phyloP scores from a whole-genome alignment of 202 grass and related monocot genomes.

The Setaria viridis region DNA sequence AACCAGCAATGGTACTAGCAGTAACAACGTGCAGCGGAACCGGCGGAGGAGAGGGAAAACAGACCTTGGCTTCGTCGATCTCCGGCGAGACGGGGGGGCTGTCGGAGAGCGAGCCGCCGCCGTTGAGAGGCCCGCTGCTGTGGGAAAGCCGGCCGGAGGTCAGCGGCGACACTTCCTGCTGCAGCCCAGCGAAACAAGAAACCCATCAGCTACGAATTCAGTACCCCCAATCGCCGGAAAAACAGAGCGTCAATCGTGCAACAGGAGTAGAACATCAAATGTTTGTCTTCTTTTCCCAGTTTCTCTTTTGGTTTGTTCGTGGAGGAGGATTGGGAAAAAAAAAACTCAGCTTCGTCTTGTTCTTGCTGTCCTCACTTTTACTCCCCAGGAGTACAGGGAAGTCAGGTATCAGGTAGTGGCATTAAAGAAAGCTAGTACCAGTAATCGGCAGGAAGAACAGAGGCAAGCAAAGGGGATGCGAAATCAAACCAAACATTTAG shows the following conservation, averaged over 20 bases:
- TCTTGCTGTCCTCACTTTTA: slow-evolving; percentile 44
- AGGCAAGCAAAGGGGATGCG: background rate
- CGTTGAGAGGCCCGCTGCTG: slow-evolving; percentile 95
- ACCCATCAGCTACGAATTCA: slow-evolving; percentile 11
- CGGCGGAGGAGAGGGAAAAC: slow-evolving; percentile 1
- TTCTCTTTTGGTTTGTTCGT: background rate
- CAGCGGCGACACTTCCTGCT: slow-evolving; percentile 85
- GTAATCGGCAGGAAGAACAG: background rate
- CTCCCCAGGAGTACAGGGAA: slow-evolving; percentile 35
- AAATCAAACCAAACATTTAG: slow-evolving; percentile 39
- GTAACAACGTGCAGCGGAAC: no score
- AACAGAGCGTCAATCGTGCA: background rate
- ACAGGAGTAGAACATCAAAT: background rate
- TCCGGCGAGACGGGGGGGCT: slow-evolving; percentile 96
- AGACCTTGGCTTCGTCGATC: slow-evolving; percentile 82
- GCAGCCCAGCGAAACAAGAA: slow-evolving; percentile 1
- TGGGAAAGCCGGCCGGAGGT: slow-evolving; percentile 95
- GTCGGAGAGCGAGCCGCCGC: slow-evolving; percentile 86
- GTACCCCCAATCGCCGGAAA: background rate
- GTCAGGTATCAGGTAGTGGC: slow-evolving; percentile 19
- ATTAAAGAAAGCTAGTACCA: slow-evolving; percentile 33
- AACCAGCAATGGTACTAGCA: background rate
- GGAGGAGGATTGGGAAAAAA: background rate
- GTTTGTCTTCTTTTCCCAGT: no score
- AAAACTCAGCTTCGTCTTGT: slow-evolving; percentile 37